Conservation (phyloP, 2,329 filamentous ascomycete genomes). For the Annulohypoxylon truncatum region DNA sequence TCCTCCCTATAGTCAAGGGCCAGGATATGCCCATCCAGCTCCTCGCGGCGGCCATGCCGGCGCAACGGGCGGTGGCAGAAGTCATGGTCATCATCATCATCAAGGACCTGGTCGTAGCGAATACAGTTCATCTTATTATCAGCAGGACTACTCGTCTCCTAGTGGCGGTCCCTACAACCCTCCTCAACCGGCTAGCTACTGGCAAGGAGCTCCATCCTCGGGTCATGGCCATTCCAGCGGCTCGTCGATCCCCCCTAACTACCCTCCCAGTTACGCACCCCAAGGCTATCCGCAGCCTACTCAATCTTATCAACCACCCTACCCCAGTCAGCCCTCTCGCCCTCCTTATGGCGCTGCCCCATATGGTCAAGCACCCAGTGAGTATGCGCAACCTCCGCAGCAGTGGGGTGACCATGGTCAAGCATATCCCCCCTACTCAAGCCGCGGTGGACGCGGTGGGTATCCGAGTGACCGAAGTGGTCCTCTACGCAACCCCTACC, state of each 20-base stretch:
- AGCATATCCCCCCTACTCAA: constrained; percentile 47
- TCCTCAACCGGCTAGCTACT: constrained; percentile 49
- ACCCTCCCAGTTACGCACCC: constrained; percentile 43
- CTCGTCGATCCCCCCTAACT: constrained; percentile 60
- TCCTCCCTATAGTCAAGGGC: constrained; percentile 51
- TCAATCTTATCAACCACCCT: constrained; percentile 57
- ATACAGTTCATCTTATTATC: constrained; percentile 47
- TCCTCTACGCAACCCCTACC: constrained; percentile 48
- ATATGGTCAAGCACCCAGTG: constrained; percentile 55
- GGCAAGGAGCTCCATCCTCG: constrained; percentile 49
- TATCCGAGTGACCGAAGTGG: constrained; percentile 59
- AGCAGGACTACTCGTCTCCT: constrained; percentile 45
- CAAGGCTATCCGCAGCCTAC: constrained; percentile 59
- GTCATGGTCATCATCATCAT: constrained; percentile 45
- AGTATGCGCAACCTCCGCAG: constrained; percentile 52
- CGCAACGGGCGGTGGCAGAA: constrained; percentile 41
- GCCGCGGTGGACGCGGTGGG: constrained; percentile 56
- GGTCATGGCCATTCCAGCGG: constrained; percentile 45
- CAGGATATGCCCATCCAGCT: constrained; percentile 57
- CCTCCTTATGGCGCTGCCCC: constrained; percentile 54
- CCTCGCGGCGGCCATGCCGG: constrained; percentile 45
- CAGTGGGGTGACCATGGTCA: constrained; percentile 56
- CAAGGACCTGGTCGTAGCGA: constrained; percentile 43
- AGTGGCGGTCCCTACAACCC: constrained; percentile 43
- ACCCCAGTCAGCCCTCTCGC: constrained; percentile 43